These are phyloP conservation scores for Cercospora citrullina DNA, from an alignment of 2,329 filamentous ascomycete species.

Conservation along the genomic window DNA sequence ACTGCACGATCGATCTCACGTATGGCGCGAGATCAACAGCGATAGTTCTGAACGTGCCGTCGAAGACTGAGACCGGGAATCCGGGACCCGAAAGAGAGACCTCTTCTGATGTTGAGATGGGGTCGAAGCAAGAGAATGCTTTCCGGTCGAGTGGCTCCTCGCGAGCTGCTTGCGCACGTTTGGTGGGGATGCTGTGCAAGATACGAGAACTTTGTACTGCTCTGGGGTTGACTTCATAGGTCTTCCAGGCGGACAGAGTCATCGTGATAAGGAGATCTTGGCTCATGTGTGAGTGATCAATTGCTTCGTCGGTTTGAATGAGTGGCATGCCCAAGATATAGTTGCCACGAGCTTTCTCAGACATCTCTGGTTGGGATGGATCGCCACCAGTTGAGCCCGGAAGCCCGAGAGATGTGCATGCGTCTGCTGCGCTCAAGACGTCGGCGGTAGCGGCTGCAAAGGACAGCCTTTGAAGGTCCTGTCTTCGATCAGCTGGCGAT, in stretches of 20 bases:
- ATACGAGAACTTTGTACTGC: constrained; percentile 10
- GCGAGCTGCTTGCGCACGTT: neutral
- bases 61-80: constrained; percentile 71
- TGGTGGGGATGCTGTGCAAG: constrained; percentile 13
- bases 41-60: constrained; percentile 66
- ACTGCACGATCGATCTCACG: constrained; percentile 78
- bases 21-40: constrained; percentile 82
- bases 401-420: constrained; percentile 52
- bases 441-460: constrained; percentile 58
- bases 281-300: constrained; percentile 48
- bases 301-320: constrained; percentile 52
- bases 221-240: constrained; percentile 6
- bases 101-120: constrained; percentile 47
- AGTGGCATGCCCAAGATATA: constrained; percentile 57
- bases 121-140: constrained; percentile 54
- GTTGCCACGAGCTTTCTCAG: constrained; percentile 54
- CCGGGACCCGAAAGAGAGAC: constrained; percentile 39
- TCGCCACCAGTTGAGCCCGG: constrained; percentile 54
- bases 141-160: constrained; percentile 36
- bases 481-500: constrained; percentile 25
- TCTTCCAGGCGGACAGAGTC: constrained; percentile 28
- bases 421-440: constrained; percentile 65
- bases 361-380: constrained; percentile 60
- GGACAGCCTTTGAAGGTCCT: constrained; percentile 41
- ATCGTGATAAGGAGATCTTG: constrained; percentile 38